These are phyloP conservation scores for Lactarius tabidus DNA, from an alignment of 768 basidiomycete genomes.

Conservation along the genomic window DNA sequence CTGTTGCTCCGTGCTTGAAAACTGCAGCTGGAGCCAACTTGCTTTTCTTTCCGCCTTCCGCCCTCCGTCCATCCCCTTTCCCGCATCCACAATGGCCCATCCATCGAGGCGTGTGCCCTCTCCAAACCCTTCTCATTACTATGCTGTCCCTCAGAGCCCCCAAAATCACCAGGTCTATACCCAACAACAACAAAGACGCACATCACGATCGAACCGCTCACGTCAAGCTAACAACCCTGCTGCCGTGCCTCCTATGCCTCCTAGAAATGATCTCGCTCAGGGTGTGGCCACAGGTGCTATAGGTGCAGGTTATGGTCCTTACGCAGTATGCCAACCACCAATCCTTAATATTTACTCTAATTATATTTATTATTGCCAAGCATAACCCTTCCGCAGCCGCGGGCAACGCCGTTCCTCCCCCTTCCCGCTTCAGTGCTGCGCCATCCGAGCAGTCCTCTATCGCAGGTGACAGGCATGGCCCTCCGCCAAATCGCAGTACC, in stretches of 20 bases:
- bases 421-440: constrained; percentile 55
- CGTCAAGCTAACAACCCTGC: constrained; percentile 20
- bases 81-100: constrained; percentile 21
- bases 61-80: neutral
- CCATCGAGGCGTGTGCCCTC: constrained; percentile 21
- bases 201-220: constrained; percentile 24
- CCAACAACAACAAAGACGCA: constrained; percentile 23
- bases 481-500: constrained; percentile 46
- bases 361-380: constrained; percentile 33
- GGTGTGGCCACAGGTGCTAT: constrained; percentile 79
- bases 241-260: constrained; percentile 25
- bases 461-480: constrained; percentile 37
- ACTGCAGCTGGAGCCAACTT: neutral
- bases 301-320: constrained; percentile 80
- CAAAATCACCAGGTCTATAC: constrained; percentile 16
- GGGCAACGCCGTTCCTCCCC: constrained; percentile 42
- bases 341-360: neutral
- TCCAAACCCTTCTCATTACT: constrained; percentile 47
- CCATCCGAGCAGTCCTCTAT: constrained; percentile 44
- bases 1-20: neutral
- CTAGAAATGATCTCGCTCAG: constrained; percentile 55
- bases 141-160: constrained; percentile 63
- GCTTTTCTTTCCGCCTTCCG: neutral
- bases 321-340: constrained; percentile 51
- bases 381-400: constrained; percentile 48